Evolutionary conservation across 352 stramenopile species (phyloP).

Genomic region (Pythium apleroticum): DNA sequence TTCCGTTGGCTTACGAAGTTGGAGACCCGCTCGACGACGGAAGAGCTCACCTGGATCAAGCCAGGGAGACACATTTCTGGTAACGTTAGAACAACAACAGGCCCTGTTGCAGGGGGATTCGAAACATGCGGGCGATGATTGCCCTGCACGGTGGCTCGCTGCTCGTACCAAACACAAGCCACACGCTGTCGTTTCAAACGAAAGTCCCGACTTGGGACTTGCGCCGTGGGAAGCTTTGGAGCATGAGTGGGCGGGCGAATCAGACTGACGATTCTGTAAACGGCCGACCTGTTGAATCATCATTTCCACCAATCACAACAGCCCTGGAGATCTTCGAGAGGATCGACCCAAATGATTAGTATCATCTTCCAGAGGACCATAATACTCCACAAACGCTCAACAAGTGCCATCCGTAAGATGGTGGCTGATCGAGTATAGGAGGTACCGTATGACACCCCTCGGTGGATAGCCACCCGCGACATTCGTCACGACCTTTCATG

Average conservation of each 20-base stretch:
- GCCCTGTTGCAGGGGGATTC: no score
- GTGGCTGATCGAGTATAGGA: slow-evolving; percentile 22
- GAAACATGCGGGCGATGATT: no score
- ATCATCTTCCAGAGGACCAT: neutral
- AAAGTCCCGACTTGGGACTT: neutral
- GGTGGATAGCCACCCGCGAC: slow-evolving; percentile 15
- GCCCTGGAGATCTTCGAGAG: neutral
- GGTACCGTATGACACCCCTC: slow-evolving; percentile 22
- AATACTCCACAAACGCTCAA: neutral
- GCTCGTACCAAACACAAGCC: neutral
- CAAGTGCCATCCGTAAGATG: neutral
- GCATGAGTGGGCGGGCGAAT: neutral
- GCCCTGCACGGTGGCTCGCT: neutral
- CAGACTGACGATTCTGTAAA: neutral
- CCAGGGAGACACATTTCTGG: no score
- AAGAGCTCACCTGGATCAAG: neutral
- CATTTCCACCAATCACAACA: neutral
- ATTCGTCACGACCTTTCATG: slow-evolving; percentile 12
- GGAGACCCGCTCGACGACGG: neutral
- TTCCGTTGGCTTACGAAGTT: neutral
- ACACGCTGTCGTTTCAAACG: no score
- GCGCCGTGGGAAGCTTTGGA: neutral
- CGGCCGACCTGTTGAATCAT: neutral
- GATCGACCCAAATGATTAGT: neutral
- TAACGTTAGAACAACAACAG: no score